Conservation (phyloP, 805 yeast genomes). For the Kuraishia molischiana region DNA sequence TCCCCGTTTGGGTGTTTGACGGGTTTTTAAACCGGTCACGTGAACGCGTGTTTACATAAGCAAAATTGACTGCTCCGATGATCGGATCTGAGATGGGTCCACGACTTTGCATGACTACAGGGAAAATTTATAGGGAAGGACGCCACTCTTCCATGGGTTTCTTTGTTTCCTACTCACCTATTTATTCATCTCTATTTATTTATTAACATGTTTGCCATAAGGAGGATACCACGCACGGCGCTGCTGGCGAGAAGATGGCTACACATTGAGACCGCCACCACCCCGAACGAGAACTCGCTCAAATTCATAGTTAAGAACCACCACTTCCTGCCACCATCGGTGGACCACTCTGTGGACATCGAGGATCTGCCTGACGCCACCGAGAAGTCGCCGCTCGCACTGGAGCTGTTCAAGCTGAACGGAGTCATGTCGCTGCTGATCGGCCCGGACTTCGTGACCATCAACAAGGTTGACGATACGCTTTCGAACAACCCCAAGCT, state of each 20-base stretch:
- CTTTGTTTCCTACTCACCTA: too few relatives aligned
- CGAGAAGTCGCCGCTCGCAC: constrained; percentile 54
- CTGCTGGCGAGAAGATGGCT: constrained; percentile 1
- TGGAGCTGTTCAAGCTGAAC: constrained; percentile 44
- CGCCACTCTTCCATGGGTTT: too few relatives aligned
- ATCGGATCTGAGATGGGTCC: too few relatives aligned
- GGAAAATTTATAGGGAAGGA: too few relatives aligned
- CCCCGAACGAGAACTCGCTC: constrained; percentile 71
- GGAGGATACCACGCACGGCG: too few relatives aligned
- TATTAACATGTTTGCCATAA: too few relatives aligned
- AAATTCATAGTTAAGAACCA: constrained; percentile 47
- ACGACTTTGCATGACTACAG: too few relatives aligned
- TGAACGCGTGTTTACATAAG: too few relatives aligned
- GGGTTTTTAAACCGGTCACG: too few relatives aligned
- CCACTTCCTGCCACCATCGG: constrained; percentile 33
- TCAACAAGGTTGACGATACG: constrained; percentile 38
- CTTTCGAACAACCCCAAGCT: constrained; percentile 22
- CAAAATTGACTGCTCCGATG: too few relatives aligned
- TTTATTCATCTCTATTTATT: too few relatives aligned
- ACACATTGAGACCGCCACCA: constrained; percentile 36
- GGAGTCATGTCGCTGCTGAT: constrained; percentile 67
- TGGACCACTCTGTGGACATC: constrained; percentile 33
- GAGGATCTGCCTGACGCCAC: constrained; percentile 43
- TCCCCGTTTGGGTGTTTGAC: too few relatives aligned
- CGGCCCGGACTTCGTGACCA: constrained; percentile 66